phyloP scores from a whole-genome alignment of 1,139 yeast species.

The Pneumocystis carinii region DNA sequence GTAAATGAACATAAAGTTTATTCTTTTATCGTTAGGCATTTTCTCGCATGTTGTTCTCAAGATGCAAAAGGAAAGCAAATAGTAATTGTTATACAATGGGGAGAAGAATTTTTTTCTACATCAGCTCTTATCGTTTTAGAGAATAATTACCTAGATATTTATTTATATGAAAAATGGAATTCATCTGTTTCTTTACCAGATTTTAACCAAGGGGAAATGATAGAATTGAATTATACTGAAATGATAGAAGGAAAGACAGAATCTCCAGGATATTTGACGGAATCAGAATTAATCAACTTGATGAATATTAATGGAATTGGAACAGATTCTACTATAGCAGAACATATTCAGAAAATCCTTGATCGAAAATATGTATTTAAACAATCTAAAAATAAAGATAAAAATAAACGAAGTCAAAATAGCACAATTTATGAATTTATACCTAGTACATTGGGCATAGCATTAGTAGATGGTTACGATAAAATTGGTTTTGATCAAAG shows the following conservation, averaged over 20 bases:
- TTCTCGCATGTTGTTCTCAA: slow-evolving; percentile 79
- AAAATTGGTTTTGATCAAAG: slow-evolving; percentile 57
- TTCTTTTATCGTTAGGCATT: slow-evolving; percentile 74
- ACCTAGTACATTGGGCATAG: slow-evolving; percentile 77
- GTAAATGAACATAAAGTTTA: slow-evolving; percentile 56
- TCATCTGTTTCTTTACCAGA: slow-evolving; percentile 49
- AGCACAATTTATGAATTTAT: slow-evolving; percentile 28
- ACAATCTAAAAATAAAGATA: slow-evolving; percentile 12
- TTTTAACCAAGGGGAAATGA: slow-evolving; percentile 41
- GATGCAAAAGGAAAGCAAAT: slow-evolving; percentile 74
- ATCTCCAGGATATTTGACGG: slow-evolving; percentile 76
- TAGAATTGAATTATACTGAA: slow-evolving; percentile 40
- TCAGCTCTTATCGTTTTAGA: slow-evolving; percentile 60
- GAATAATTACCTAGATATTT: slow-evolving; percentile 65
- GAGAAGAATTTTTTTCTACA: slow-evolving; percentile 52
- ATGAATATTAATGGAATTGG: slow-evolving; percentile 98
- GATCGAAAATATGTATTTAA: slow-evolving; percentile 52
- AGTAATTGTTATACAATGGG: slow-evolving; percentile 58
- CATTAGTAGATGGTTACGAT: slow-evolving; percentile 79
- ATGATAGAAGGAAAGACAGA: slow-evolving; percentile 62
- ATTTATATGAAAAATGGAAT: slow-evolving; percentile 68
- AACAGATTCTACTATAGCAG: slow-evolving; percentile 98
- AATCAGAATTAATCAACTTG: slow-evolving; percentile 74
- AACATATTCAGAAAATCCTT: slow-evolving; percentile 74
- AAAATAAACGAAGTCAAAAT: not conserved